Percentiles rank a stretch among this genome's conserved stretches.
Evolutionary conservation across 1,284 basidiomycete species (phyloP).

Genomic region (Spongiforma sp.): DNA sequence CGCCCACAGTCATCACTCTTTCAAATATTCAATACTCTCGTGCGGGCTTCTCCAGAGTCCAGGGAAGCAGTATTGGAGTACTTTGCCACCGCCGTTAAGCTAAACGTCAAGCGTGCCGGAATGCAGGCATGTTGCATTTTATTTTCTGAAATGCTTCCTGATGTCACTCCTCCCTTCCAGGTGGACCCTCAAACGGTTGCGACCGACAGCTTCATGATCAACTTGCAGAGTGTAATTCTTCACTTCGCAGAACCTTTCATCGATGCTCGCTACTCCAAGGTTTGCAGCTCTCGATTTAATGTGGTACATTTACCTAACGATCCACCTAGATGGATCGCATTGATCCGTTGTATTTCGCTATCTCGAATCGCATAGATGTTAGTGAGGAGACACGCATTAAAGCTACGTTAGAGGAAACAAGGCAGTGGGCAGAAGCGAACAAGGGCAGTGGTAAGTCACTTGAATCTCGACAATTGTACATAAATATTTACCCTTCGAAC

Average conservation of each 20-base stretch:
- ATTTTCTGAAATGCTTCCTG: conserved; percentile 1
- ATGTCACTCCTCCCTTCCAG: conserved; percentile 44
- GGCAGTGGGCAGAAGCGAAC: conserved; percentile 69
- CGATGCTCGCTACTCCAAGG: conserved; percentile 91
- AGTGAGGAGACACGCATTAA: conserved; percentile 92
- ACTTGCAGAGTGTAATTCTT: conserved; percentile 83
- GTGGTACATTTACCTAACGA: conserved; percentile 16
- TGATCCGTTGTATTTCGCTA: conserved; percentile 82
- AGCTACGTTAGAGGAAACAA: conserved; percentile 85
- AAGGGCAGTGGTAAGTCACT: conserved; percentile 46
- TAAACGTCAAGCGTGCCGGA: conserved; percentile 89
- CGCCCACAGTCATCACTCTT: conserved; percentile 74
- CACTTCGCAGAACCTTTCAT: conserved; percentile 97
- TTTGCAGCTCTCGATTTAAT: conserved; percentile 36
- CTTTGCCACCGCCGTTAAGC: conserved; percentile 74
- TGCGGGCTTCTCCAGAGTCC: conserved; percentile 81
- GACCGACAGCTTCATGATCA: conserved; percentile 94
- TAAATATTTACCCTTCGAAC: conserved; percentile 6
- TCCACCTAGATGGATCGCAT: conserved; percentile 83
- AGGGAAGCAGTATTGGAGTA: conserved; percentile 88
- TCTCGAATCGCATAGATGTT: conserved; percentile 74
- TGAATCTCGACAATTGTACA: not conserved
- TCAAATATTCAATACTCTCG: conserved; percentile 87
- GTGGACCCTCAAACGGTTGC: conserved; percentile 88
- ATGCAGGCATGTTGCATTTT: conserved; percentile 65